A percentile compares a stretch with the other conserved stretches of the same genome.
phyloP scores from a whole-genome alignment of 83 land plant genomes.

The Diphasiastrum complanatum region DNA sequence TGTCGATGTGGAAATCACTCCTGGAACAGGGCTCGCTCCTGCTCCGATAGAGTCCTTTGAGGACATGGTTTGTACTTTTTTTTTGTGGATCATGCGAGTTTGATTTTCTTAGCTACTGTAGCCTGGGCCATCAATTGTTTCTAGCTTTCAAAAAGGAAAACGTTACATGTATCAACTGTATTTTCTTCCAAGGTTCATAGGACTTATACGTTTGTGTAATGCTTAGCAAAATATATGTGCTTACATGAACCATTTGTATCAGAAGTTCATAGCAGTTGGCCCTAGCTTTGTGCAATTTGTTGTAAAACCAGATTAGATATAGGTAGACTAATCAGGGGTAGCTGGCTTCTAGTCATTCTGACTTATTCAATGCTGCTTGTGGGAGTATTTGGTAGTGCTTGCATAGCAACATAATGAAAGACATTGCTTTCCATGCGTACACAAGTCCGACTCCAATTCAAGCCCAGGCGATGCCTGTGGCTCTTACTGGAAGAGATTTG shows the following conservation, averaged over 20 bases:
- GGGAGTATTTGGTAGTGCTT: slow-evolving; percentile 31
- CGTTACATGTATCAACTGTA: too few species aligned
- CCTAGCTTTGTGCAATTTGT: not conserved
- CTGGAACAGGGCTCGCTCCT: slow-evolving; percentile 48
- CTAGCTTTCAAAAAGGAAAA: too few species aligned
- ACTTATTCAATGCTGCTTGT: not conserved
- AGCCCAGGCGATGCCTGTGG: slow-evolving; percentile 56
- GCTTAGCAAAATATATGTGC: too few species aligned
- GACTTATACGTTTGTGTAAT: too few species aligned
- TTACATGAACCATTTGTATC: too few species aligned
- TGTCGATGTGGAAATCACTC: slow-evolving; percentile 57
- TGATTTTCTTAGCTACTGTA: not conserved
- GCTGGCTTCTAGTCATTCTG: not conserved
- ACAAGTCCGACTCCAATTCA: slow-evolving; percentile 65
- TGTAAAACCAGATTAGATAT: too few species aligned
- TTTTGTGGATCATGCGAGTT: not conserved
- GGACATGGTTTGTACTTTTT: slow-evolving; percentile 45
- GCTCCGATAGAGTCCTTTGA: slow-evolving; percentile 66
- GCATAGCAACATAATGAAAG: slow-evolving; percentile 56
- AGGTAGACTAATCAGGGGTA: not conserved
- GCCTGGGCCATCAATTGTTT: not conserved
- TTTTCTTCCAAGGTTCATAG: too few species aligned
- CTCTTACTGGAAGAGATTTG: slow-evolving; percentile 44
- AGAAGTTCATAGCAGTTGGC: not conserved
- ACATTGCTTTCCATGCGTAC: slow-evolving; percentile 56